Evolutionary conservation across 345 rosid species (phyloP).

Genomic region (Psidium friedrichsthalianum): DNA sequence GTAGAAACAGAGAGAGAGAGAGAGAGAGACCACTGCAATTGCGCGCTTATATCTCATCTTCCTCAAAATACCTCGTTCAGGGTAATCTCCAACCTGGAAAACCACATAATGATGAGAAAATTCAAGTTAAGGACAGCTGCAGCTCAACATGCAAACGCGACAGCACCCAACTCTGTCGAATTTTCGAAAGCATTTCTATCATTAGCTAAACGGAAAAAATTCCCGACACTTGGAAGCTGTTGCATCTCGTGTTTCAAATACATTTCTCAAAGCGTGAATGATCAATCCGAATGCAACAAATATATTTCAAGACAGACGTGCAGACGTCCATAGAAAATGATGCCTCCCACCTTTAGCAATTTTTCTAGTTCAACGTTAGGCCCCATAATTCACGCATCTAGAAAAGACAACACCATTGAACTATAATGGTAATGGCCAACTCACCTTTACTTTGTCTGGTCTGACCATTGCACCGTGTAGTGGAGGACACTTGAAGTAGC

Average conservation of each 20-base stretch:
- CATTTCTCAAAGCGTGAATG: neutral
- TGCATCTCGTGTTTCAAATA: neutral
- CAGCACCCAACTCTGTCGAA: neutral
- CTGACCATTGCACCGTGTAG: constrained; percentile 71
- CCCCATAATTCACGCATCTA: neutral
- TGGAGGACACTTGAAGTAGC: constrained; percentile 58
- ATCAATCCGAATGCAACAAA: neutral
- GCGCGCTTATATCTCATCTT: constrained; percentile 50
- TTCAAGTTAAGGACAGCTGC: neutral
- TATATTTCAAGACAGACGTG: neutral
- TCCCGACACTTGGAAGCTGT: neutral
- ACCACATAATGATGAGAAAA: neutral
- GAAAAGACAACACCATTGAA: neutral
- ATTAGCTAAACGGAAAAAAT: neutral
- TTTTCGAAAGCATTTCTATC: neutral
- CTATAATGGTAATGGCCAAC: neutral
- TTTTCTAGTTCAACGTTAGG: neutral
- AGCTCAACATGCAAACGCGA: neutral
- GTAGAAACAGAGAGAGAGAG: neutral
- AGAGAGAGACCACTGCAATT: neutral
- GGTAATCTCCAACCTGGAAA: constrained; percentile 79
- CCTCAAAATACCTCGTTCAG: constrained; percentile 72
- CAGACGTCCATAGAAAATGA: neutral
- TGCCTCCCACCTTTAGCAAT: neutral
- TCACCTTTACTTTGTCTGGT: constrained; percentile 89